Base-by-base conservation (phyloP, 257 asterid genomes). In the Fraxinus excelsior region DNA sequence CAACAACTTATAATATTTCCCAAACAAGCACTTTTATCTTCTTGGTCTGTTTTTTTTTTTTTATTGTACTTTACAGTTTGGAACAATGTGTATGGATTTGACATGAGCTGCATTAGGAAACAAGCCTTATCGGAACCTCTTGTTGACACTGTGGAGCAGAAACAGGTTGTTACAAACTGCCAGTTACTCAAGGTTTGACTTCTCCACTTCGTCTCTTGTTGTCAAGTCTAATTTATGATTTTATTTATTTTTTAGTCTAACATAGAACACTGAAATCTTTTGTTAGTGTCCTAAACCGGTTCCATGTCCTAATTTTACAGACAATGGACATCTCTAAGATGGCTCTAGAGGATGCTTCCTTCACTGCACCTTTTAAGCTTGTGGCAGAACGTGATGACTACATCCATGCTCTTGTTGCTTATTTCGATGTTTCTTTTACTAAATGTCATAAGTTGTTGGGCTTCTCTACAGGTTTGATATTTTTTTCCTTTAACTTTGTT, bases 31-130 rank as follows among this genome's bases (percentile, higher is more conserved):
- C 46, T 10, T 10, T 10, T 29, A 44, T 44, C 53, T 44, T 44
- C 53, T 40, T 40, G 46, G 14, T 40, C n/a, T 13, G 3, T 44
- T 6, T 44, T 13, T 12, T 1, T 1, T 44, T 29, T 29, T 29
- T 29, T 2, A 44, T 29, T 29, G 1, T 2, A 44, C 19, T 44
- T 44, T 80, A 79, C 97, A 93, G 97, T 90, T 76, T 91, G 97
- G 97, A 90, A 93, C 83, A 82, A 78, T 82, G 97, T 91, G 0
- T 95, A 91, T 21, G 99, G 99, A 74, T 95, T 93, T 75, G 88
- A 95, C 80, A 95, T 95, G 99, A 93, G 97, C 89, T 93, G 99
- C 88, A 91, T 96, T 38, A 85, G 97, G 90, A 93, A 93, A 89
- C 97, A 85, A 81, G 80, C 97, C 78, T 93, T 95, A 75, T 44